These are phyloP conservation scores for Phytophthora hibernalis DNA, from an alignment of 352 stramenopile genomes.

Conservation along the genomic window DNA sequence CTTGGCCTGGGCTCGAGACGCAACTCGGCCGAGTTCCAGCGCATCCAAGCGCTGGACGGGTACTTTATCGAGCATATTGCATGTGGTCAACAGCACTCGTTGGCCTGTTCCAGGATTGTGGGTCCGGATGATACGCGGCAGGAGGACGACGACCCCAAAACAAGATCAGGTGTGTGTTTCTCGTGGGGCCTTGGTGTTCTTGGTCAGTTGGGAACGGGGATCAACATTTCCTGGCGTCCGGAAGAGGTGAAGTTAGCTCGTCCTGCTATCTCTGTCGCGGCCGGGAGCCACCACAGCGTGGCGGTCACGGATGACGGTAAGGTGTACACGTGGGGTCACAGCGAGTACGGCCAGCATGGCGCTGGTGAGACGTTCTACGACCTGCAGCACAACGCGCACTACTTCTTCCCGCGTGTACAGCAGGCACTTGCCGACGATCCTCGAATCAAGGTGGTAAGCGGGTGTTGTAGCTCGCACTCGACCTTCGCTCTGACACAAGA, in stretches of 20 bases:
- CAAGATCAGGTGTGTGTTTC: slow-evolving; percentile 61
- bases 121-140: not conserved
- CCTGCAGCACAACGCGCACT: slow-evolving; percentile 78
- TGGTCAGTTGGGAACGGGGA: slow-evolving; percentile 69
- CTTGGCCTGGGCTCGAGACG: slow-evolving; percentile 69
- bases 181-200: slow-evolving; percentile 83
- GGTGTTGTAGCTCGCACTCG: slow-evolving; percentile 76
- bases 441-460: slow-evolving; percentile 32
- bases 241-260: slow-evolving; percentile 61
- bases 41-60: slow-evolving; percentile 53
- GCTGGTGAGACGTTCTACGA: slow-evolving; percentile 70
- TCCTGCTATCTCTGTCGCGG: slow-evolving; percentile 63
- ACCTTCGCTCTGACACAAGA: slow-evolving; percentile 69
- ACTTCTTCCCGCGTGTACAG: slow-evolving; percentile 72
- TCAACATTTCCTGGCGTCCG: slow-evolving; percentile 71
- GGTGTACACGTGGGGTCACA: slow-evolving; percentile 85
- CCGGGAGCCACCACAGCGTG: slow-evolving; percentile 82
- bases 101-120: slow-evolving; percentile 54
- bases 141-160: slow-evolving; percentile 22
- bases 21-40: slow-evolving; percentile 70
- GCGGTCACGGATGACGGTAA: slow-evolving; percentile 58
- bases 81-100: slow-evolving; percentile 81
- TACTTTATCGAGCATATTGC: slow-evolving; percentile 70
- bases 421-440: slow-evolving; percentile 54
- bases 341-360: slow-evolving; percentile 85